Percentiles rank a stretch among this genome's conserved stretches.
phyloP scores from a whole-genome alignment of 352 stramenopile genomes.

The Saprolegnia diclina region DNA sequence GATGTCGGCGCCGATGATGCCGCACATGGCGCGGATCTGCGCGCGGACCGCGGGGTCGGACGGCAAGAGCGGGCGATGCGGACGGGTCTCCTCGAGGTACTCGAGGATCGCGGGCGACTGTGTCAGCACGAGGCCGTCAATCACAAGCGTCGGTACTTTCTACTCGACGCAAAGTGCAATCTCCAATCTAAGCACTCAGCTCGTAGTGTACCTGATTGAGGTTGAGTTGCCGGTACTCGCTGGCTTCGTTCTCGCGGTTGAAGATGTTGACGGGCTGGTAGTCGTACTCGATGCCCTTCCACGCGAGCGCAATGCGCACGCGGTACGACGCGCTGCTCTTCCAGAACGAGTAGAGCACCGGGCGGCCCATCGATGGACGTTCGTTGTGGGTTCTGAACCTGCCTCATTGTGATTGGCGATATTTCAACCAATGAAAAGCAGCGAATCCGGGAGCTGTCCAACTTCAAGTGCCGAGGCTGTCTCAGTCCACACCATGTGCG shows the following conservation, averaged over 20 bases:
- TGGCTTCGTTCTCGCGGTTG: constrained; percentile 27
- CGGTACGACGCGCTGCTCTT: constrained; percentile 50
- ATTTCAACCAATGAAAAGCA: background rate
- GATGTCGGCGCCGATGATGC: constrained; percentile 57
- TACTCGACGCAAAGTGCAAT: constrained; percentile 47
- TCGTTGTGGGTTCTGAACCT: background rate
- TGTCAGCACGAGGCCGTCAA: constrained; percentile 32
- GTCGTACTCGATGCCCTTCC: constrained; percentile 56
- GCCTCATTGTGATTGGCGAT: background rate
- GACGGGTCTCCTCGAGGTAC: constrained; percentile 57
- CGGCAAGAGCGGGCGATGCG: constrained; percentile 36
- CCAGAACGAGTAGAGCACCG: constrained; percentile 42
- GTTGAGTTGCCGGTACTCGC: constrained; percentile 6
- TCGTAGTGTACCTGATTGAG: background rate
- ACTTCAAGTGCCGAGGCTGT: too few relatives aligned
- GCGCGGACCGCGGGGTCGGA: constrained; percentile 33
- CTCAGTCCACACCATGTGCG: too few relatives aligned
- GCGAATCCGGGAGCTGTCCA: background rate
- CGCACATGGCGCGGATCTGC: constrained; percentile 29
- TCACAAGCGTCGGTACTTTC: constrained; percentile 53
- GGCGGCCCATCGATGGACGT: background rate
- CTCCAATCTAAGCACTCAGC: constrained; percentile 26
- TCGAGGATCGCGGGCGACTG: constrained; percentile 66
- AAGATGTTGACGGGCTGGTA: constrained; percentile 34
- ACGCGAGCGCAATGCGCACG: constrained; percentile 46